phyloP scores from a whole-genome alignment of 192 early-diverging fungal species.

The Coemansia sp. region DNA sequence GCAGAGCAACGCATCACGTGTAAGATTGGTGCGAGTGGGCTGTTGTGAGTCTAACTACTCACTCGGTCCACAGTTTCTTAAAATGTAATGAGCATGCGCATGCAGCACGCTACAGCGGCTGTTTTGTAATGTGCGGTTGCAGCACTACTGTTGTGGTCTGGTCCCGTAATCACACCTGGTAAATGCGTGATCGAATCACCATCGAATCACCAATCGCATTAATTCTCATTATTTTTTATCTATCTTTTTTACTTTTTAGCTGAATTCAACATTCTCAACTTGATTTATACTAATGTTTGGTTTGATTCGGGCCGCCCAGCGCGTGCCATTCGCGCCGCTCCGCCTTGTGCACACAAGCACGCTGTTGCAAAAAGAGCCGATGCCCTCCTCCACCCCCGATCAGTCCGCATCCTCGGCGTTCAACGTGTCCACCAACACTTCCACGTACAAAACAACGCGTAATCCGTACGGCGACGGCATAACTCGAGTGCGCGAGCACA shows the following conservation, averaged over 20 bases:
- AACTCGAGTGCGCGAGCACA: slow-evolving; percentile 20
- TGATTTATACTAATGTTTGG: slow-evolving; percentile 2
- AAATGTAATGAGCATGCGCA: too few species aligned
- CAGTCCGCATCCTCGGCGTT: slow-evolving; percentile 29
- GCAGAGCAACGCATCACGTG: too few species aligned
- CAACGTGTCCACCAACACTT: background rate
- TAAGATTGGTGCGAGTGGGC: too few species aligned
- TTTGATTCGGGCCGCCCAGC: background rate
- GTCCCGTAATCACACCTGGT: too few species aligned
- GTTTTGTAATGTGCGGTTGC: too few species aligned
- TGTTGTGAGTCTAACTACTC: too few species aligned
- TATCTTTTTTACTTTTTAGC: too few species aligned
- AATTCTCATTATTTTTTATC: too few species aligned
- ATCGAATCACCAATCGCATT: background rate
- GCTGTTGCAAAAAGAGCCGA: background rate
- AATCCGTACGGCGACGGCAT: slow-evolving; percentile 22
- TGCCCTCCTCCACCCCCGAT: background rate
- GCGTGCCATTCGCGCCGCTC: background rate
- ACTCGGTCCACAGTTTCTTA: too few species aligned
- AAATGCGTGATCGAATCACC: background rate
- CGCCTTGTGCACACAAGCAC: background rate
- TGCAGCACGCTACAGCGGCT: too few species aligned
- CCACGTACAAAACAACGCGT: slow-evolving; percentile 5
- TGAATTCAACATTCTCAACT: background rate
- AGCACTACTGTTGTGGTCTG: too few species aligned